Evolutionary conservation across 768 basidiomycete species (phyloP), one percentile per base, ranked within the genome.

Genomic region (Suillus paluster): DNA sequence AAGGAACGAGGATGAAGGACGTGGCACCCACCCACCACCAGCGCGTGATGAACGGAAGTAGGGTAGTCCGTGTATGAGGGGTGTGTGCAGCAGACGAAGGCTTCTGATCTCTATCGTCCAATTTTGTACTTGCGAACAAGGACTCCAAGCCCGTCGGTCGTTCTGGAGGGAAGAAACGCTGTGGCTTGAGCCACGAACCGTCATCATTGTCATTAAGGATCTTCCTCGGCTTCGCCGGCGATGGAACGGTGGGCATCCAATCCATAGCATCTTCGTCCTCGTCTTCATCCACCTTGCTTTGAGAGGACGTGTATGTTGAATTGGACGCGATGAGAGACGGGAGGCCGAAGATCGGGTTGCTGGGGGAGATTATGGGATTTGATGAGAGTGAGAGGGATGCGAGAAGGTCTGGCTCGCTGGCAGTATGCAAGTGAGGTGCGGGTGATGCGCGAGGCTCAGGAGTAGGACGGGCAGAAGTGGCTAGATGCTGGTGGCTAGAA

Each of bases 91-190:
- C 27, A 39, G 36, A 39, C 5, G 36, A 54, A 15, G 23, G 19
- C 15, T 17, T 66, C 3, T 27, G 11, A 11, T 63, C 49, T 53
- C 58, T 64, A 57, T 86, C 86, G 57, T 89, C 86, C 9, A 89
- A 75, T 55, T 79, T 81, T 12, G 89, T 86, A 63, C 78, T 79
- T 60, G 86, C 86, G 63, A 92, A 88, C 17, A 93, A 74, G 41
- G 81, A 79, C 72, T 93, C 91, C 9, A 93, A 79, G 15, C 91
- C 91, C 1, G 91, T 93, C 1, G 90, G 89, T 63, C 85, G 83
- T 70, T 92, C 90, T 0, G 90, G 91, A 17, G 89, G 83, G 66
- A 92, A 93, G 70, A 92, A 93, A 15, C 83, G 81, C 66, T 91
- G 91, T 4, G 88, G 90, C 5, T 86, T 84, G 55, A 93, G 67